Evolutionary conservation across 345 rosid species (phyloP).

Genomic region (Theobroma cacao): DNA sequence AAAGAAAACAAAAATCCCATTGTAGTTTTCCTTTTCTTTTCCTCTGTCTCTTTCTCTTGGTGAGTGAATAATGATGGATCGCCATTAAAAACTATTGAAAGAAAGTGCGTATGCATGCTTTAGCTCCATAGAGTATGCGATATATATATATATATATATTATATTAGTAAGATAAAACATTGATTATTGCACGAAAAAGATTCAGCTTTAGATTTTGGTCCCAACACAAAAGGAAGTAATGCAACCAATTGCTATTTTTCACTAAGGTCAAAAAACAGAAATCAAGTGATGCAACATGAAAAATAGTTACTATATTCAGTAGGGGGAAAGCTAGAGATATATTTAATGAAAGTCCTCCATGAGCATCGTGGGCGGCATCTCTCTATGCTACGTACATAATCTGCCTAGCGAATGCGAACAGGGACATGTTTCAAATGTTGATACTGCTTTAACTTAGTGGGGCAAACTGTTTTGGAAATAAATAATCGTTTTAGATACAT

Average conservation of each 20-base stretch:
- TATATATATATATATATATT: background rate
- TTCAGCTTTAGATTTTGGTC: background rate
- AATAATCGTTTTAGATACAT: background rate
- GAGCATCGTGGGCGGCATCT: background rate
- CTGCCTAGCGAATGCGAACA: background rate
- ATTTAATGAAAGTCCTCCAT: background rate
- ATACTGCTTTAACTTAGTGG: background rate
- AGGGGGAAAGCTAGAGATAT: background rate
- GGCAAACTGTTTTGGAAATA: background rate
- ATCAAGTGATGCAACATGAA: background rate
- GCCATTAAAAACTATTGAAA: background rate
- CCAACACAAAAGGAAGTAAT: background rate
- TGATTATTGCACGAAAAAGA: background rate
- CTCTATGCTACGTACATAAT: background rate
- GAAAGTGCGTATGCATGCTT: slow-evolving; percentile 13
- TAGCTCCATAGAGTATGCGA: background rate
- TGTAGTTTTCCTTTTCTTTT: background rate
- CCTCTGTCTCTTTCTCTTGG: background rate
- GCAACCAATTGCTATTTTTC: background rate
- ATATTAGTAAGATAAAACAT: background rate
- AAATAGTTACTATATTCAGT: background rate
- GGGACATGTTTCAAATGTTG: background rate
- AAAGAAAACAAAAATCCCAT: background rate
- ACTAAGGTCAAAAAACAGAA: background rate
- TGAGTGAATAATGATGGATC: slow-evolving; percentile 5